Base-by-base conservation (phyloP, 768 basidiomycete species). In the Pleurotus citrinopileatus region DNA sequence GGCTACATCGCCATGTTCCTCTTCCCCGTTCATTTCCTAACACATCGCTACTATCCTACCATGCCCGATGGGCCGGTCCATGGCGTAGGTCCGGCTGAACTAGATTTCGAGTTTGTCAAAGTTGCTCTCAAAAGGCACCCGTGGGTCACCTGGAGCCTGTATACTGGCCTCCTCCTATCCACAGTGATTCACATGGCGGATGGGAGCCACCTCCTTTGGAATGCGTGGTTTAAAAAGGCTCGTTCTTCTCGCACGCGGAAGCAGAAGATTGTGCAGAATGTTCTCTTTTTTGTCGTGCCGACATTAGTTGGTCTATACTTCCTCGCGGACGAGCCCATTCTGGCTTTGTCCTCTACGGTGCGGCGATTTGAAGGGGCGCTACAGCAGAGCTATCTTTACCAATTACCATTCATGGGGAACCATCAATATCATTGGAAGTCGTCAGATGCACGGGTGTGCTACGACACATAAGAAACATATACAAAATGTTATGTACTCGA, bases 91-190 rank as follows among this genome's bases (percentile, higher is more conserved):
- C 91, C 91, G 0, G 74, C 85, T 0, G 90, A 94, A 61, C 77
- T 94, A 32, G 86, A 91, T 67, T 94, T 80, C 64, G 87, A 92
- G 58, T 93, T 86, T 65, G 89, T 94, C 54, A 92, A 93, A 64
- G 75, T 79, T 4, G 88, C 81, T 2, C 67, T 93, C 34, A 72
- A 74, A 13, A 69, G 55, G 15, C 91, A 84, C 79, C 88, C 89
- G 0, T 67, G 71, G 63, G 72, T 80, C 34, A 86, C 79, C 61
- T 83, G 78, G 78, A 53, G 80, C 2, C 65, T 86, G 40, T 93
- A 94, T 60, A 65, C 73, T 1, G 84, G 79, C 0, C 76, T 94
- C 8, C 77, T 88, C 0, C 68, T 70, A 1, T 73, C 78, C 20
- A 78, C 80, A 0, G 71, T 76, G 0, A 61, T 86, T 44, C 93